phyloP scores from a whole-genome alignment of 306 rosid species.

The Vicia faba region DNA sequence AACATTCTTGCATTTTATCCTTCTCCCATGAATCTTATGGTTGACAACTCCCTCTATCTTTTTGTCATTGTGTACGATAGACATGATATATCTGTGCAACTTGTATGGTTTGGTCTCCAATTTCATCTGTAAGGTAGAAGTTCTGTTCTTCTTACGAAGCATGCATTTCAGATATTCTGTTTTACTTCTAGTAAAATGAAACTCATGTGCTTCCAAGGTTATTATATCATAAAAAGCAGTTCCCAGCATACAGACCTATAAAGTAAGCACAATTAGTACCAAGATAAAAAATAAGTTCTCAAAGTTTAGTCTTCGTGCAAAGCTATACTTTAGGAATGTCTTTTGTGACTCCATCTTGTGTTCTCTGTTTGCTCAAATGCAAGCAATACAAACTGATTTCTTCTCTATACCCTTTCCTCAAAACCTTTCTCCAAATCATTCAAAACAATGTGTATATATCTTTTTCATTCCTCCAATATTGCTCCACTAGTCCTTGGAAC shows the following conservation, averaged over 20 bases:
- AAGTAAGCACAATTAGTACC: neutral
- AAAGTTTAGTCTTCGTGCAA: neutral
- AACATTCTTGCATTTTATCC: neutral
- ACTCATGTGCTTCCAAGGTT: neutral
- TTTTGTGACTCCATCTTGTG: neutral
- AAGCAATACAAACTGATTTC: neutral
- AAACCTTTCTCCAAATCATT: neutral
- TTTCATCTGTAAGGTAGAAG: too few relatives aligned
- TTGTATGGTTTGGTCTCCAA: too few relatives aligned
- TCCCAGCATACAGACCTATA: neutral
- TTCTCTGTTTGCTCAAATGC: neutral
- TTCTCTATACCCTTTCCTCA: neutral
- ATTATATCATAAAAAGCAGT: neutral
- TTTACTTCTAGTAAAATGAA: neutral
- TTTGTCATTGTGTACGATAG: neutral
- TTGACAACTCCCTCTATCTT: neutral
- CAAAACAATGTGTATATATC: neutral
- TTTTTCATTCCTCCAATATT: conserved; percentile 1
- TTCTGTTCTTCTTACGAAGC: neutral
- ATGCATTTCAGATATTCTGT: conserved; percentile 3
- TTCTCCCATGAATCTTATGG: neutral
- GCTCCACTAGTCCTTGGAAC: neutral
- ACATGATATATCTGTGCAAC: neutral
- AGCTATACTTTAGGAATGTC: neutral
- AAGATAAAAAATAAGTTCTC: conserved; percentile 1